These are phyloP conservation scores for Persicaria tinctoria DNA, from an alignment of 148 eudicot species.

Conservation along the genomic window DNA sequence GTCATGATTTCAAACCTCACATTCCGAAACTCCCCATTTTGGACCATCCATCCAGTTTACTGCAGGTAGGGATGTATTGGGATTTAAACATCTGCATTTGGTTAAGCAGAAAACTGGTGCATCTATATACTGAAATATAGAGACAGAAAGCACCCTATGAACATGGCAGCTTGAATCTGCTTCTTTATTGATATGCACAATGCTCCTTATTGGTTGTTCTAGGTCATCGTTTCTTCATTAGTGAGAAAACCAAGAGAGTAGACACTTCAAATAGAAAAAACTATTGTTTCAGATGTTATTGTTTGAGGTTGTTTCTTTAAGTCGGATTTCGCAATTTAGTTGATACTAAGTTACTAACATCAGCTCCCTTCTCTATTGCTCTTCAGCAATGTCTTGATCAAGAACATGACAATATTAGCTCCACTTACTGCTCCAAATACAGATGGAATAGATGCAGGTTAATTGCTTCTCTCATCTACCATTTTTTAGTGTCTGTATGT, in stretches of 20 bases:
- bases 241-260: neutral
- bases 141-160: too few species aligned
- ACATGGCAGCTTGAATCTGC: neutral
- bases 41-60: slow-evolving; percentile 98
- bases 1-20: slow-evolving; percentile 87
- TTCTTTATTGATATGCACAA: neutral
- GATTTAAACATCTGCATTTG: neutral
- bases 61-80: slow-evolving; percentile 52
- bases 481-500: neutral
- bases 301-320: neutral
- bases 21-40: slow-evolving; percentile 86
- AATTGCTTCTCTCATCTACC: neutral
- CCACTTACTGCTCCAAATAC: slow-evolving; percentile 95
- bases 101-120: neutral
- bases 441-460: slow-evolving; percentile 98
- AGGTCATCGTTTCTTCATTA: neutral
- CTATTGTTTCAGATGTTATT: neutral
- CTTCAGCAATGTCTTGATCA: slow-evolving; percentile 75
- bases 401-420: slow-evolving; percentile 87
- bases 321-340: neutral
- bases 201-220: neutral
- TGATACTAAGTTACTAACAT: neutral
- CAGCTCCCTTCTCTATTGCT: neutral
- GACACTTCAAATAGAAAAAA: neutral
- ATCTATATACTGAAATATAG: too few species aligned